These are phyloP conservation scores for Aureobasidium leucospermi DNA, from an alignment of 2,329 filamentous ascomycete species.

Conservation along the genomic window DNA sequence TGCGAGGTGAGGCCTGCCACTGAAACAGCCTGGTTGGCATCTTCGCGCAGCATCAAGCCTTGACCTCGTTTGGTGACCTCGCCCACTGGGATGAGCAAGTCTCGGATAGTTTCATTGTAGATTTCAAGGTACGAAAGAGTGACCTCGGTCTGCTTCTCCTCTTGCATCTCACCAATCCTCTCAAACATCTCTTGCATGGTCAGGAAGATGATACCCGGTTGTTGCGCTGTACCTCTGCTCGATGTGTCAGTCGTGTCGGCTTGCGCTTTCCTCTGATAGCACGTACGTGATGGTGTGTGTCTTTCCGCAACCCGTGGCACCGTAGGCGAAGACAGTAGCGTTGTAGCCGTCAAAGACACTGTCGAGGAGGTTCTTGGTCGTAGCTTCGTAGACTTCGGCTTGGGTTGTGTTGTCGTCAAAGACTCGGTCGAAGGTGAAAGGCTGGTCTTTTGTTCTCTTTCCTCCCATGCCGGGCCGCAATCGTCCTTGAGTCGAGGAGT, in stretches of 20 bases:
- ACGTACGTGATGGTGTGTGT: slow-evolving; percentile 75
- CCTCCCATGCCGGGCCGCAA: slow-evolving; percentile 78
- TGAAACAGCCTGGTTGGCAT: slow-evolving; percentile 86
- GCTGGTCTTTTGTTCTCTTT: slow-evolving; percentile 94
- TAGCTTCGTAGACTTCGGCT: slow-evolving; percentile 89
- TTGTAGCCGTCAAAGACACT: slow-evolving; percentile 97
- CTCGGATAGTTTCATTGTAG: slow-evolving; percentile 97
- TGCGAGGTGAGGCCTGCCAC: slow-evolving; percentile 88
- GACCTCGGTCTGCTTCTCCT: slow-evolving; percentile 83
- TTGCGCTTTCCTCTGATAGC: not conserved
- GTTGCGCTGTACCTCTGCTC: slow-evolving; percentile 64
- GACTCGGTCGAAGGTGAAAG: slow-evolving; percentile 91
- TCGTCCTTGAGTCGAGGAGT: slow-evolving; percentile 84
- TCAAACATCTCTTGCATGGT: slow-evolving; percentile 99
- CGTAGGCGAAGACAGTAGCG: slow-evolving; percentile 96
- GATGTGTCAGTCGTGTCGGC: slow-evolving; percentile 19
- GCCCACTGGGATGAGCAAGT: slow-evolving; percentile 72
- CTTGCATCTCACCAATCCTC: slow-evolving; percentile 77
- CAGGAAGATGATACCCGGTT: slow-evolving; percentile 95
- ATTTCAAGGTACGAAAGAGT: slow-evolving; percentile 95
- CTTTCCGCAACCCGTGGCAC: slow-evolving; percentile 95
- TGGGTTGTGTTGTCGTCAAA: slow-evolving; percentile 95
- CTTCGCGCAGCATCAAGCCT: slow-evolving; percentile 86
- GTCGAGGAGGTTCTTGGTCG: slow-evolving; percentile 81
- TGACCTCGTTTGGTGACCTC: slow-evolving; percentile 60